A percentile compares a stretch with the other conserved stretches of the same genome.
phyloP scores from a whole-genome alignment of 2,329 filamentous ascomycete species.

The Pseudopithomyces chartarum region DNA sequence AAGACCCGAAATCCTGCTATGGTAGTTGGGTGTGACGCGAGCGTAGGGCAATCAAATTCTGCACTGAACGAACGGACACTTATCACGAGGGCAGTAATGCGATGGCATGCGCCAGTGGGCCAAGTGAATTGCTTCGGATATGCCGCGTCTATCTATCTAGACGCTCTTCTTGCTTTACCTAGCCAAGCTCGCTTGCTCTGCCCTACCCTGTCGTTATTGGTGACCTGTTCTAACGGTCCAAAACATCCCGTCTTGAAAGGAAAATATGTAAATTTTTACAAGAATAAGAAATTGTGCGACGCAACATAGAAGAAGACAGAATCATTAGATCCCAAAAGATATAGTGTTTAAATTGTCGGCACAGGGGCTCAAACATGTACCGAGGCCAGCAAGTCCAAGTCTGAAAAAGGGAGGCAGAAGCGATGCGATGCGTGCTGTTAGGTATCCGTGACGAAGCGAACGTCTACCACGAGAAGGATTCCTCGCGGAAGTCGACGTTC shows the following conservation, averaged over 20 bases:
- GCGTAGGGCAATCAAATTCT: neutral
- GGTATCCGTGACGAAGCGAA: conserved; percentile 4
- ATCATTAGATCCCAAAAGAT: conserved; percentile 4
- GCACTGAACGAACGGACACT: too few species aligned
- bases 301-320: conserved; percentile 5
- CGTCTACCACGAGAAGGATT: conserved; percentile 70
- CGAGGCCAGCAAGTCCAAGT: neutral
- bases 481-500: conserved; percentile 78
- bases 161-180: neutral
- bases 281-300: conserved; percentile 18
- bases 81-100: neutral
- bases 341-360: neutral
- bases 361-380: neutral
- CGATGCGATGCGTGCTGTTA: conserved; percentile 2
- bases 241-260: conserved; percentile 13
- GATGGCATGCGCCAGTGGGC: neutral
- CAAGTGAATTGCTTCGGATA: conserved; percentile 2
- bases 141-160: conserved; percentile 9
- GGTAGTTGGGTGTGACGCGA: too few species aligned
- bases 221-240: conserved; percentile 1
- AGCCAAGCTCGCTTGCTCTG: neutral
- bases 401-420: neutral
- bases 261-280: conserved; percentile 38
- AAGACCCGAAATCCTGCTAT: neutral
- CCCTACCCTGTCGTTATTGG: neutral